A percentile compares a stretch with the other conserved stretches of the same genome.
These are phyloP conservation scores for Tylopilus rubrobrunneus DNA, from an alignment of 768 basidiomycete genomes.

Conservation along the genomic window DNA sequence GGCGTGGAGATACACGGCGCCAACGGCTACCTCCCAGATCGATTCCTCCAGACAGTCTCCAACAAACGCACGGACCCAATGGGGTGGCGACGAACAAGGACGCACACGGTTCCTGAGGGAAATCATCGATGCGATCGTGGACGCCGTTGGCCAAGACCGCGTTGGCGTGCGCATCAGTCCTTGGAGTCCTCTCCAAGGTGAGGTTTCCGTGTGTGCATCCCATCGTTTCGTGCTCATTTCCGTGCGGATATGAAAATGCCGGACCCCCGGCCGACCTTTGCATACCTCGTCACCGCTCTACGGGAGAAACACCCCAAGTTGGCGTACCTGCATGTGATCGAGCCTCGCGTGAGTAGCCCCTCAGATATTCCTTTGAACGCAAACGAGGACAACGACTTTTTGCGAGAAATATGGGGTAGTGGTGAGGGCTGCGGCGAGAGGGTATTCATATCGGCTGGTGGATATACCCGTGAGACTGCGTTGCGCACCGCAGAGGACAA, in stretches of 20 bases:
- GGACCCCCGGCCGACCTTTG: conserved; percentile 22
- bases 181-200: no score
- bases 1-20: neutral
- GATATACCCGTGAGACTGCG: neutral
- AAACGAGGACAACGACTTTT: neutral
- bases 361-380: neutral
- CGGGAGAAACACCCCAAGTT: conserved; percentile 27
- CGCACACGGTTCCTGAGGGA: no score
- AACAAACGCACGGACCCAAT: neutral
- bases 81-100: neutral
- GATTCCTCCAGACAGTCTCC: neutral
- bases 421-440: neutral
- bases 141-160: neutral
- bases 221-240: no score
- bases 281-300: conserved; percentile 38
- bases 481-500: no score
- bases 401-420: neutral
- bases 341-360: conserved; percentile 8
- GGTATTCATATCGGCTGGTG: conserved; percentile 1
- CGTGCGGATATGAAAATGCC: conserved; percentile 49
- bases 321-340: conserved; percentile 45
- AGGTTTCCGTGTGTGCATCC: no score
- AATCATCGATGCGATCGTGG: neutral
- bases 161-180: neutral
- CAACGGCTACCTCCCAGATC: neutral